phyloP scores from a whole-genome alignment of 192 early-diverging fungal species.

The Gamsiella multidivaricata region DNA sequence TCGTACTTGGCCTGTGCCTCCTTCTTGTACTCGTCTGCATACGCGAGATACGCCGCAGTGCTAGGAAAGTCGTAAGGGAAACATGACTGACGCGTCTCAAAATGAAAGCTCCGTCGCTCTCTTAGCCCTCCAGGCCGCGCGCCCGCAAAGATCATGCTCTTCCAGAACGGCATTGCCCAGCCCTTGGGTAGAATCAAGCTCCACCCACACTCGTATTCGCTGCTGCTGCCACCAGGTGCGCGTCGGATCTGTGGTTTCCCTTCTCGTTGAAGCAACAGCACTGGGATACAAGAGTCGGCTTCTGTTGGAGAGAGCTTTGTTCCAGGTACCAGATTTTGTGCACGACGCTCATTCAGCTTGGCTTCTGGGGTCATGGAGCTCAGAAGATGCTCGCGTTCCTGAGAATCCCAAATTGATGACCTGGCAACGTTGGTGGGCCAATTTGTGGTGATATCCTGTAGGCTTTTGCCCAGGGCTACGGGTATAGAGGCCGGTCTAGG shows the following conservation, averaged over 20 bases:
- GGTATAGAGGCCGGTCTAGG: slow-evolving; percentile 50
- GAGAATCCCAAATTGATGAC: slow-evolving; percentile 70
- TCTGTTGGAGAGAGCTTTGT: slow-evolving; percentile 64
- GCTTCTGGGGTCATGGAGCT: slow-evolving; percentile 36
- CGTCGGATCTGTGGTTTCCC: slow-evolving; percentile 26
- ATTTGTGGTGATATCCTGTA: slow-evolving; percentile 56
- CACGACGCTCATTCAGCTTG: slow-evolving; percentile 52
- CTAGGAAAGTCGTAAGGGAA: slow-evolving; percentile 91
- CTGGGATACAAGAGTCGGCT: slow-evolving; percentile 75
- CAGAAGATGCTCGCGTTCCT: slow-evolving; percentile 51
- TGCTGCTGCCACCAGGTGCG: slow-evolving; percentile 44
- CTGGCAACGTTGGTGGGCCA: slow-evolving; percentile 69
- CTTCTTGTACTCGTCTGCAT: slow-evolving; percentile 54
- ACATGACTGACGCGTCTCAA: slow-evolving; percentile 78
- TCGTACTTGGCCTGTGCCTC: slow-evolving; percentile 64
- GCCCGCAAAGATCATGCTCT: slow-evolving; percentile 88
- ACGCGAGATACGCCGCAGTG: slow-evolving; percentile 71
- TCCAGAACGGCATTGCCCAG: slow-evolving; percentile 91
- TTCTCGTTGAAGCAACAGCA: slow-evolving; percentile 85
- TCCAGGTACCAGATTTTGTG: slow-evolving; percentile 77
- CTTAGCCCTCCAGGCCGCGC: slow-evolving; percentile 81
- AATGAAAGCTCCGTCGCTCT: slow-evolving; percentile 76
- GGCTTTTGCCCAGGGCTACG: slow-evolving; percentile 20
- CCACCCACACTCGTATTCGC: slow-evolving; percentile 78
- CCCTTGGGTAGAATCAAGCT: slow-evolving; percentile 82